Conservation (phyloP, 306 rosid species). For the Sicyos edulis region DNA sequence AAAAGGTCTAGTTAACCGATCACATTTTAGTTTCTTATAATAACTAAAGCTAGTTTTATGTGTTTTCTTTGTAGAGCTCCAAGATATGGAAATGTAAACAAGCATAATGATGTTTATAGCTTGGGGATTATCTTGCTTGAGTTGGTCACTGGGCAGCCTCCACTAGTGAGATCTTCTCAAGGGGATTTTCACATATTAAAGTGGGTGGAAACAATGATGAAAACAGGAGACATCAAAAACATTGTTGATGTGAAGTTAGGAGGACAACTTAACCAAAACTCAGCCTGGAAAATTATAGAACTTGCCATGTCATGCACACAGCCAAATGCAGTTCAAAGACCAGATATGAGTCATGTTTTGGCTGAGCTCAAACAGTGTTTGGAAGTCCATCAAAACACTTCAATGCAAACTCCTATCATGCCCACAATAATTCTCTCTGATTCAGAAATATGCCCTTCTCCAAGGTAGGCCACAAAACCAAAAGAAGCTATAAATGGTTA, state of each 20-base stretch:
- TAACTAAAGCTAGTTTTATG: too few species aligned
- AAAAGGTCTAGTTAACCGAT: too few species aligned
- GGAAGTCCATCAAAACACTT: not conserved
- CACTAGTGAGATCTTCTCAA: not conserved
- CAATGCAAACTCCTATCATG: too few species aligned
- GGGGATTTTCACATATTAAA: constrained; percentile 20
- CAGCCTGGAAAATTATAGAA: constrained; percentile 32
- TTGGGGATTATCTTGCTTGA: constrained; percentile 34
- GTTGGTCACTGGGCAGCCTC: constrained; percentile 24
- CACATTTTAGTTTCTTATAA: too few species aligned
- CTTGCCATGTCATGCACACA: constrained; percentile 27
- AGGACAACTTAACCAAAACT: constrained; percentile 22
- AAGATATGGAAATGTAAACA: constrained; percentile 14
- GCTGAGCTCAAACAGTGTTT: constrained; percentile 24
- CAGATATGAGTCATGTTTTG: constrained; percentile 27
- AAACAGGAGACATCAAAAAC: constrained; percentile 28
- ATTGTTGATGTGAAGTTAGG: constrained; percentile 24
- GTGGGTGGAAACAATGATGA: constrained; percentile 25
- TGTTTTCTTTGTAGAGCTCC: too few species aligned
- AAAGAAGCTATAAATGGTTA: too few species aligned
- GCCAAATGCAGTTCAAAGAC: constrained; percentile 20
- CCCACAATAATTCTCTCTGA: too few species aligned
- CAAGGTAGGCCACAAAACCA: too few species aligned
- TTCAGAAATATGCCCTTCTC: too few species aligned
- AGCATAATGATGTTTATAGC: constrained; percentile 29